Evolutionary conservation across 495 filamentous ascomycete species (phyloP), one percentile per base, ranked within the genome.

Genomic region (Astrothelium macrocarpum): DNA sequence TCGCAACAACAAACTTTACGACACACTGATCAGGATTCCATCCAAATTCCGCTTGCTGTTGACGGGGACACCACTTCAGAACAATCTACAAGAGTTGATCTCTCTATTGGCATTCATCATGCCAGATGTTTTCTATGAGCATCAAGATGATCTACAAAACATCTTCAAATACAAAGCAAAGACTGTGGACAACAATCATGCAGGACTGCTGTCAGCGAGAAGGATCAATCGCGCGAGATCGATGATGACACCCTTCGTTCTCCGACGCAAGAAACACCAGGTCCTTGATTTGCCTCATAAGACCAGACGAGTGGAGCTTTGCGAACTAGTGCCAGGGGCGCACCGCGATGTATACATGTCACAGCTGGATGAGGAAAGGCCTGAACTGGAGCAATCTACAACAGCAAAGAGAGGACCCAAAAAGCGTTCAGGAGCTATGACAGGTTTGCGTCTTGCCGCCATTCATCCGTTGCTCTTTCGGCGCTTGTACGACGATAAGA

Each of bases 51-150:
- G 89, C 18, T 79, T 97, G 4, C 81, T 98, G 12, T 79, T 98
- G 28, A 97, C 92, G 1, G 94, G 94, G 4, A 98, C 94, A 0
- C 94, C 94, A 0, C 79, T 98, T 14, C 94, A 98, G 71, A 98
- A 98, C 75, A 97, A 96, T 69, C 81, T 98, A 4, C 88, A 90
- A 71, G 94, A 98, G 73, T 81, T 98, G 53, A 85, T 89, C 1
- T 89, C 91, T 1, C 78, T 98, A 20, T 83, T 98, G 2, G 87
- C 87, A 1, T 97, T 98, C 70, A 91, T 98, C 67, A 85, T 97
- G 68, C 94, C 94, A 0, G 78, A 82, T 10, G 78, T 97, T 2
- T 97, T 98, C 73, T 73, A 79, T 3, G 82, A 87, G 53, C 81
- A 86, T 49, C 81, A 84, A 56, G 88, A 92, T 2, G 84, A 91